Conservation (phyloP, 768 basidiomycete species). For the Termitomyces sp. region DNA sequence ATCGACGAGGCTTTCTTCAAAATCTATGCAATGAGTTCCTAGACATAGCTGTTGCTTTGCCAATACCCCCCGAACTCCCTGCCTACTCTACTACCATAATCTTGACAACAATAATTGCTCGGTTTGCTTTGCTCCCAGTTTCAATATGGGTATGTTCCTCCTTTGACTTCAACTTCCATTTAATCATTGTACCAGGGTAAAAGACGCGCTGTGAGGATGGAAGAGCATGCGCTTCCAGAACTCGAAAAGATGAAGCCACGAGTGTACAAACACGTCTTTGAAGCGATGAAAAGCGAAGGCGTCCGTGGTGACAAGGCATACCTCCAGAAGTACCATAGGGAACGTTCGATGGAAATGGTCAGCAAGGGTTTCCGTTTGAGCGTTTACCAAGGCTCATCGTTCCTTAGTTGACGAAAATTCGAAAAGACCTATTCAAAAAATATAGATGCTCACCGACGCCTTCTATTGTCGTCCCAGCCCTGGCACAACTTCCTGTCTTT, state of each 20-base stretch:
- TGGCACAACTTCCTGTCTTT: constrained; percentile 71
- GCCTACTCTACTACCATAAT: constrained; percentile 75
- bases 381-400: not conserved
- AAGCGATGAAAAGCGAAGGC: constrained; percentile 51
- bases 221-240: constrained; percentile 56
- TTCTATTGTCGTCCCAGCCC: constrained; percentile 54
- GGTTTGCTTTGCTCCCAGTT: constrained; percentile 61
- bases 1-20: constrained; percentile 32
- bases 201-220: constrained; percentile 50
- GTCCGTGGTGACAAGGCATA: constrained; percentile 49
- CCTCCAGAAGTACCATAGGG: constrained; percentile 40
- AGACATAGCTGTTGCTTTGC: constrained; percentile 72
- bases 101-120: constrained; percentile 53
- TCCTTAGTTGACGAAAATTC: constrained; percentile 43
- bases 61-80: constrained; percentile 61
- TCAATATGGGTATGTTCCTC: constrained; percentile 63
- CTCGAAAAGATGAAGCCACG: constrained; percentile 42
- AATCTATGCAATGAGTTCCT: constrained; percentile 60
- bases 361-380: constrained; percentile 7
- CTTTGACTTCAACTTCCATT: not conserved
- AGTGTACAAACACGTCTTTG: constrained; percentile 34
- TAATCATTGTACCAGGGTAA: constrained; percentile 41
- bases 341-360: constrained; percentile 45
- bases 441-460: constrained; percentile 51
- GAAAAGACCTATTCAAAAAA: constrained; percentile 54